phyloP scores from a whole-genome alignment of 225 moss, liverwort and hornwort genomes.

The Marchantia paleacea region DNA sequence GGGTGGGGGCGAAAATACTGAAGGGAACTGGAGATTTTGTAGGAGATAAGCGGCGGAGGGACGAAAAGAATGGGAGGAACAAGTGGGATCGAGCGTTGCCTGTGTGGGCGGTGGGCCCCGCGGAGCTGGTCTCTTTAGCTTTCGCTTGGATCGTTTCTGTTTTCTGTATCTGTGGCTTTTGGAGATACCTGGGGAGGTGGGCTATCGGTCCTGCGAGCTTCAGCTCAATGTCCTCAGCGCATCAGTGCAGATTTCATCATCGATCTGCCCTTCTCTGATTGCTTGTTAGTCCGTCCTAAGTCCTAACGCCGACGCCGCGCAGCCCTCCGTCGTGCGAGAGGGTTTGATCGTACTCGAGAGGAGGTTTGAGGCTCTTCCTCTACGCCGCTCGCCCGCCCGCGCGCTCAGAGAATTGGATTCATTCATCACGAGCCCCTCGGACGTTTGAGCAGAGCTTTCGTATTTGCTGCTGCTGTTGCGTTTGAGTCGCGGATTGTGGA shows the following conservation, averaged over 20 bases:
- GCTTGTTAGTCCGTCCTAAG: too few relatives aligned
- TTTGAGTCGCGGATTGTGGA: neutral
- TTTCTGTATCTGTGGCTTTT: conserved; percentile 16
- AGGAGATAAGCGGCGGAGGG: conserved; percentile 9
- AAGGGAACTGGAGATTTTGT: neutral
- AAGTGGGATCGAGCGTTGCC: neutral
- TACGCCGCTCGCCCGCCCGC: too few relatives aligned
- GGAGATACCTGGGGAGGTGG: conserved; percentile 4
- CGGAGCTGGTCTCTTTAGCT: neutral
- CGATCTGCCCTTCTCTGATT: neutral
- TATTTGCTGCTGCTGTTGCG: neutral
- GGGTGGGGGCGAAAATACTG: neutral
- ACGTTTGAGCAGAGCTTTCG: neutral
- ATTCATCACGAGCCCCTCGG: neutral
- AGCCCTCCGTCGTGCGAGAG: neutral
- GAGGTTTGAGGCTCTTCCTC: neutral
- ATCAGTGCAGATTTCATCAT: neutral
- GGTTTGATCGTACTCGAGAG: neutral
- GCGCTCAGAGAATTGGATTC: neutral
- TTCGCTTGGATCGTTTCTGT: conserved; percentile 1
- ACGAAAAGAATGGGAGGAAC: neutral
- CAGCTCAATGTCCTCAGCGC: neutral
- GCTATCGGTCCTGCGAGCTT: neutral
- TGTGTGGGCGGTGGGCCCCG: conserved; percentile 7
- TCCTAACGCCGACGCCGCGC: too few relatives aligned